Evolutionary conservation across 768 basidiomycete species (phyloP).

Genomic region (Holtermanniella nyarrowii): DNA sequence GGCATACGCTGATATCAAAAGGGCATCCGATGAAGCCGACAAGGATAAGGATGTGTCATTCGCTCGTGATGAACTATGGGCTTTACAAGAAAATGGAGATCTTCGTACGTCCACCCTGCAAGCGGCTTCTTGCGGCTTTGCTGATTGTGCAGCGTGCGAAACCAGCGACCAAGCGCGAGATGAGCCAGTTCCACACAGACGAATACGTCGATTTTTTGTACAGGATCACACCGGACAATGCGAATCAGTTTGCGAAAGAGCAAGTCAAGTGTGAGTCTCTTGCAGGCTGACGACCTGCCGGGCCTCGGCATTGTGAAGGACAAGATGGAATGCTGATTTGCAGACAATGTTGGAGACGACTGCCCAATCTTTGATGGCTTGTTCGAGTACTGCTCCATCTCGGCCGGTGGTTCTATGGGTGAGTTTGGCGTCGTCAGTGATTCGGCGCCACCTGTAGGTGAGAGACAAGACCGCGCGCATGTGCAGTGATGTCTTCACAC

Average conservation of each 20-base stretch:
- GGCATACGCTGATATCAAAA: conserved; percentile 24
- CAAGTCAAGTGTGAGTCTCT: conserved; percentile 75
- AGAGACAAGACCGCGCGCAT: background rate
- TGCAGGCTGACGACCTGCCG: background rate
- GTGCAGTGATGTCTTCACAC: too few relatives aligned
- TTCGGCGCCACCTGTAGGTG: too few relatives aligned
- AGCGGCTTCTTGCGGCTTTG: background rate
- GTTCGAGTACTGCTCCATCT: conserved; percentile 98
- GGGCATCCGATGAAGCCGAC: conserved; percentile 98
- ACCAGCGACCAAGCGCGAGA: conserved; percentile 97
- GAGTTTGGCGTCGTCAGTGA: conserved; percentile 30
- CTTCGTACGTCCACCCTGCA: conserved; percentile 57
- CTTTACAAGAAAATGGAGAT: conserved; percentile 99
- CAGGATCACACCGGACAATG: conserved; percentile 87
- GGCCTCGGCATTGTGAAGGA: background rate
- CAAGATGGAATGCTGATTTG: conserved; percentile 1
- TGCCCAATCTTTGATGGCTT: conserved; percentile 97
- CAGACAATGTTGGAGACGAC: conserved; percentile 97
- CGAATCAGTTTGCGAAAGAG: conserved; percentile 84
- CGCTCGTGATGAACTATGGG: conserved; percentile 98
- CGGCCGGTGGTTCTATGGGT: conserved; percentile 99
- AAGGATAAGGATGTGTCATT: conserved; percentile 98
- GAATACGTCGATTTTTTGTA: conserved; percentile 97
- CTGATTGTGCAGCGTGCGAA: conserved; percentile 66
- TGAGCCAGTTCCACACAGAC: conserved; percentile 98